Conservation (phyloP, 345 rosid genomes). For the Gossypium arboreum region DNA sequence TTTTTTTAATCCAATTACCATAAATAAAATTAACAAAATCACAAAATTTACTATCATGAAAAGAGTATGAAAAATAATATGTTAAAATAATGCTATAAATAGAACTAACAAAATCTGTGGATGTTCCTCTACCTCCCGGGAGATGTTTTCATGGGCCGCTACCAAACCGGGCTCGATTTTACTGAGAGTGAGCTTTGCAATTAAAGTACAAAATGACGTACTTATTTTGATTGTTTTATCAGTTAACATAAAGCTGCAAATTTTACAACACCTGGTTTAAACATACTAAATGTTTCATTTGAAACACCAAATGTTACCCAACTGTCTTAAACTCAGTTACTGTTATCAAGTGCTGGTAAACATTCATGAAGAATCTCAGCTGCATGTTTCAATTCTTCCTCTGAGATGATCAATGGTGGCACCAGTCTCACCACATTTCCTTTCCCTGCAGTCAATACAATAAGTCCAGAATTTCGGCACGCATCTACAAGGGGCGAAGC, state of each 20-base stretch:
- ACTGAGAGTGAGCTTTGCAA: too few species aligned
- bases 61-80: too few species aligned
- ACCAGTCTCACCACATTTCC: slow-evolving; percentile 84
- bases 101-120: too few species aligned
- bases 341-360: slow-evolving; percentile 2
- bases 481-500: slow-evolving; percentile 68
- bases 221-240: neutral
- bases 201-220: too few species aligned
- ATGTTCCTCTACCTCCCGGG: too few species aligned
- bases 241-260: neutral
- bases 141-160: too few species aligned
- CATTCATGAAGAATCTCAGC: slow-evolving; percentile 5
- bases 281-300: neutral
- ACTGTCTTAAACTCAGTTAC: slow-evolving; percentile 5
- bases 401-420: slow-evolving; percentile 78
- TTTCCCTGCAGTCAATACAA: slow-evolving; percentile 76
- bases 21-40: too few species aligned
- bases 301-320: neutral
- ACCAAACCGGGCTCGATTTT: too few species aligned
- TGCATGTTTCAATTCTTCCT: slow-evolving; percentile 33
- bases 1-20: too few species aligned
- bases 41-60: too few species aligned
- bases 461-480: slow-evolving; percentile 65
- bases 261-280: neutral
- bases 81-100: too few species aligned